Percentiles rank a stretch among this genome's conserved stretches.
Conservation (phyloP, 139 green algal species). For the Chara braunii region DNA sequence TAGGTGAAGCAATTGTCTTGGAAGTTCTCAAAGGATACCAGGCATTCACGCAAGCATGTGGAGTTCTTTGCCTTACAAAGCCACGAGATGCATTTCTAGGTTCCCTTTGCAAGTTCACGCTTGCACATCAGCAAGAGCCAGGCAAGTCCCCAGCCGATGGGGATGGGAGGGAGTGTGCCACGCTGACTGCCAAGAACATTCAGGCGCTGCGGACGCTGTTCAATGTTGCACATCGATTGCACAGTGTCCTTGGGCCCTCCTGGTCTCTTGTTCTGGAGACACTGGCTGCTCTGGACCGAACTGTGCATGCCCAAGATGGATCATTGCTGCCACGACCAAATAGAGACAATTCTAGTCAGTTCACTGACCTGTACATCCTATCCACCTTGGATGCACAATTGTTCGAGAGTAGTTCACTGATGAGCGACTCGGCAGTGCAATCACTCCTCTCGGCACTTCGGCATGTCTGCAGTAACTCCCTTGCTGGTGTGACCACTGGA, state of each 20-base stretch:
- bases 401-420: constrained; percentile 37
- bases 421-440: constrained; percentile 8
- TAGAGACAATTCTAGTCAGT: constrained; percentile 17
- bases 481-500: constrained; percentile 9
- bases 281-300: constrained; percentile 62
- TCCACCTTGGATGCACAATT: constrained; percentile 41
- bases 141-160: too few relatives aligned
- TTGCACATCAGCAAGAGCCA: too few relatives aligned
- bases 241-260: constrained; percentile 49
- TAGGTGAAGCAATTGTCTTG: constrained; percentile 34
- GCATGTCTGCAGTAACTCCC: neutral
- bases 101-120: constrained; percentile 63
- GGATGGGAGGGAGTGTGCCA: constrained; percentile 8
- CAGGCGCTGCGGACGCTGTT: constrained; percentile 73
- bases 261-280: constrained; percentile 66
- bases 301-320: constrained; percentile 59
- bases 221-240: constrained; percentile 63
- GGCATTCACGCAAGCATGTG: constrained; percentile 39
- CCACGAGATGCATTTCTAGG: constrained; percentile 63
- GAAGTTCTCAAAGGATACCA: constrained; percentile 43
- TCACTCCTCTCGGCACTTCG: constrained; percentile 16
- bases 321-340: constrained; percentile 2
- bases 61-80: constrained; percentile 52
- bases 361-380: constrained; percentile 37
- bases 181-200: constrained; percentile 69